These are phyloP conservation scores for Conringia planisiliqua DNA, from an alignment of 345 rosid species.

Conservation along the genomic window DNA sequence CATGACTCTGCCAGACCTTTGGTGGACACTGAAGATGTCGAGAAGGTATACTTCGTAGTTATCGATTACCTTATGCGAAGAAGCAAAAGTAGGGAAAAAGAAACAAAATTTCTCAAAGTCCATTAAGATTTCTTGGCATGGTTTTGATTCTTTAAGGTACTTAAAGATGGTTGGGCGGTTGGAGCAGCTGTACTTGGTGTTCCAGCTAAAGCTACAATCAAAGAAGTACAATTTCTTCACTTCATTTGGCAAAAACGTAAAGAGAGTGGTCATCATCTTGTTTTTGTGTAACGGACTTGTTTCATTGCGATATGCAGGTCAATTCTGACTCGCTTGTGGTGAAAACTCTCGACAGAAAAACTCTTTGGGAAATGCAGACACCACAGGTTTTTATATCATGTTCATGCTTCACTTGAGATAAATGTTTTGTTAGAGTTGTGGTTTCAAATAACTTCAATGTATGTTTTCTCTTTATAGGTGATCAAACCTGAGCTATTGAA, in stretches of 20 bases:
- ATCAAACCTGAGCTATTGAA: constrained; percentile 73
- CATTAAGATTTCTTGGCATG: background rate
- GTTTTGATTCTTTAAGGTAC: constrained; percentile 47
- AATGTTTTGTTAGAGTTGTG: background rate
- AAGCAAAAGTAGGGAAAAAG: background rate
- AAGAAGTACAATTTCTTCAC: constrained; percentile 53
- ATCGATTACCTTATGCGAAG: background rate
- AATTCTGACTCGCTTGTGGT: constrained; percentile 71
- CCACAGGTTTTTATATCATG: constrained; percentile 59
- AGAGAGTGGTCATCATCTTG: background rate
- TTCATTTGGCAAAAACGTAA: too few species aligned
- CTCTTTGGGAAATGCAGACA: constrained; percentile 98
- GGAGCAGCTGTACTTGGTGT: constrained; percentile 99
- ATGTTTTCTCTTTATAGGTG: constrained; percentile 46
- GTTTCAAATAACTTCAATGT: background rate
- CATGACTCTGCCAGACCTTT: constrained; percentile 96
- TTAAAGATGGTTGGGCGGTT: constrained; percentile 60
- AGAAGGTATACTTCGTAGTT: constrained; percentile 46
- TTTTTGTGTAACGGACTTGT: background rate
- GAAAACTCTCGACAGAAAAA: constrained; percentile 82
- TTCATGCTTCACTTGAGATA: background rate
- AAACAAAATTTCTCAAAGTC: background rate
- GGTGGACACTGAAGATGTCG: constrained; percentile 56
- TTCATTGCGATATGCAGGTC: constrained; percentile 44
- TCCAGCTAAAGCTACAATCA: constrained; percentile 93